Evolutionary conservation across 2,329 filamentous ascomycete species (phyloP).

Genomic region (Zymoseptoria ardabiliae): DNA sequence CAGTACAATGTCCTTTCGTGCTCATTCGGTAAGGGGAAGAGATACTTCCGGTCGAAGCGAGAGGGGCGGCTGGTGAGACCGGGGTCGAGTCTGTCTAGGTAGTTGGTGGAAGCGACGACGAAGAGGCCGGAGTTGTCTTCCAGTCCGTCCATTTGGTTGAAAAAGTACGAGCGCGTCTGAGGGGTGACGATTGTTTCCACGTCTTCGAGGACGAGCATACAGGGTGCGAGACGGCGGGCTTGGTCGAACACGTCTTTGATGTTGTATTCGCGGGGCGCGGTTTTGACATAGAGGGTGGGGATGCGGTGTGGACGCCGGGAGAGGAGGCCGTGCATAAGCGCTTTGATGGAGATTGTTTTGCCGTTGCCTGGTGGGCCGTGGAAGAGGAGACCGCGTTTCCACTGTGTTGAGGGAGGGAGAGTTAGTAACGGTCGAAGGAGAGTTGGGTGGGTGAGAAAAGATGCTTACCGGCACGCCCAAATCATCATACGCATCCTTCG

Average conservation of each 20-base stretch:
- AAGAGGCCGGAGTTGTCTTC: conserved; percentile 63
- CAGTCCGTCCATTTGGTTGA: conserved; percentile 64
- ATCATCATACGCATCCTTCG: conserved; percentile 33
- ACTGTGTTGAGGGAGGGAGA: background rate
- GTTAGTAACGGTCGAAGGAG: background rate
- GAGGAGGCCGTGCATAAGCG: conserved; percentile 34
- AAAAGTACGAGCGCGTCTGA: conserved; percentile 57
- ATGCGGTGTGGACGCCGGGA: conserved; percentile 30
- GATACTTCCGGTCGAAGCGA: conserved; percentile 60
- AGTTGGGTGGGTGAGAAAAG: no score
- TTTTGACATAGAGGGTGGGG: conserved; percentile 36
- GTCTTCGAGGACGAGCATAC: conserved; percentile 65
- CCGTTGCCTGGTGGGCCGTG: conserved; percentile 36
- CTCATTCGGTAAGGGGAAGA: conserved; percentile 45
- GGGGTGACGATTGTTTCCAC: conserved; percentile 61
- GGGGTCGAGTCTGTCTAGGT: conserved; percentile 57
- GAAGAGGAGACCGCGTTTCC: conserved; percentile 13
- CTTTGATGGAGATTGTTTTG: conserved; percentile 41
- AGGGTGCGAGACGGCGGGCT: conserved; percentile 57
- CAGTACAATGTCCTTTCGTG: conserved; percentile 55
- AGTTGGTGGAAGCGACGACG: conserved; percentile 42
- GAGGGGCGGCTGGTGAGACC: conserved; percentile 56
- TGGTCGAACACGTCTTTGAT: conserved; percentile 50
- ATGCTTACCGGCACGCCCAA: conserved; percentile 34
- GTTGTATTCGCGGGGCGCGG: conserved; percentile 31